Conservation (phyloP, 306 rosid species). For the Mimosa bimucronata region DNA sequence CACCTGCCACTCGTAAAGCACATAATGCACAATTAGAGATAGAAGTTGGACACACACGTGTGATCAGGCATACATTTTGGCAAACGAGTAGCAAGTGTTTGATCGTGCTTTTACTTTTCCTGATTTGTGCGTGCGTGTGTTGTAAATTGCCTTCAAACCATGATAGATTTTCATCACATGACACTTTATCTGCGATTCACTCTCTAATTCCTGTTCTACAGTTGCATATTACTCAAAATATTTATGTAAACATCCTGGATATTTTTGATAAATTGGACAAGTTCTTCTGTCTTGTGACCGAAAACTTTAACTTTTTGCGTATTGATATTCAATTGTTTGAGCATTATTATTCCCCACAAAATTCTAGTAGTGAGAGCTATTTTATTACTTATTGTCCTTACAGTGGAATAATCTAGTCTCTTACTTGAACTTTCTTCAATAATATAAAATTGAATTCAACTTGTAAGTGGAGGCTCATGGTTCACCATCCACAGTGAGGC, state of each 20-base stretch:
- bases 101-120: conserved; percentile 14
- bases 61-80: conserved; percentile 30
- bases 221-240: background rate
- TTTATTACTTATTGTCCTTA: conserved; percentile 19
- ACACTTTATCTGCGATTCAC: background rate
- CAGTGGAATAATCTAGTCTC: conserved; percentile 34
- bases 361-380: conserved; percentile 8
- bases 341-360: background rate
- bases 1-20: conserved; percentile 58
- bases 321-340: background rate
- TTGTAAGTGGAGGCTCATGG: conserved; percentile 61
- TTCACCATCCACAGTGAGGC: conserved; percentile 63
- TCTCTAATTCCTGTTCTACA: background rate
- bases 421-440: conserved; percentile 34
- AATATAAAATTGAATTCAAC: conserved; percentile 37
- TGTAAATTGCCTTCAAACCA: conserved; percentile 28
- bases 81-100: conserved; percentile 33
- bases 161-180: conserved; percentile 23
- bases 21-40: conserved; percentile 17
- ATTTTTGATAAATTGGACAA: conserved; percentile 7
- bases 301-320: background rate
- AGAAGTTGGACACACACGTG: conserved; percentile 38
- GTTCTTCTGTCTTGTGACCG: background rate
- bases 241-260: background rate
- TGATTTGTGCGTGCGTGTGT: background rate